A percentile compares a stretch with the other conserved stretches of the same genome.
Evolutionary conservation across 768 basidiomycete species (phyloP).

Genomic region (Tricholoma furcatifolium): DNA sequence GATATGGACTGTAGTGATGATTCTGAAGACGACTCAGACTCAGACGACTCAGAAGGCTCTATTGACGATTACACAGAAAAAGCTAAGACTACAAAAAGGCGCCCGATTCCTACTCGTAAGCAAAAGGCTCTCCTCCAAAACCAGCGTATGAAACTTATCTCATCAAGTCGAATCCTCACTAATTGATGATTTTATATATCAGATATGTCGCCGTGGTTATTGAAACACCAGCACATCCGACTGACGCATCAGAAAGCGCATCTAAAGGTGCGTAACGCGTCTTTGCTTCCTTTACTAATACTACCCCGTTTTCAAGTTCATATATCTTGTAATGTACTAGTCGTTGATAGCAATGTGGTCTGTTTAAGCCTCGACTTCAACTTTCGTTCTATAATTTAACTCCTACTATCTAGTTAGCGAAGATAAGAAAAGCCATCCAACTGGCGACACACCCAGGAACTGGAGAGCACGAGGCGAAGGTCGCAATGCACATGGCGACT

Average conservation of each 20-base stretch:
- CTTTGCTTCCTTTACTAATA: not conserved
- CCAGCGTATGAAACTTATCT: not conserved
- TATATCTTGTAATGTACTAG: not conserved
- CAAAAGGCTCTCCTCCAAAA: conserved; percentile 3
- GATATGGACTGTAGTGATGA: too few species aligned
- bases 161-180: too few species aligned
- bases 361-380: not conserved
- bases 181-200: not conserved
- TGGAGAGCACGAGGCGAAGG: conserved; percentile 6
- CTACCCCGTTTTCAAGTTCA: not conserved
- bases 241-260: not conserved
- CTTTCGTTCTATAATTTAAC: not conserved
- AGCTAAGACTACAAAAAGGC: too few species aligned
- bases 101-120: not conserved
- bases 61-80: too few species aligned
- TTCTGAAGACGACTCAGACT: too few species aligned
- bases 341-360: conserved; percentile 6
- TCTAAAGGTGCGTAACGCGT: not conserved
- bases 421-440: conserved; percentile 4
- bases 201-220: conserved; percentile 1
- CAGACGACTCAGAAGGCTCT: too few species aligned
- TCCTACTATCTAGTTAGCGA: not conserved
- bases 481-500: conserved; percentile 12
- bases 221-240: not conserved
- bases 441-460: conserved; percentile 7